Conservation (phyloP, 2,329 filamentous ascomycete genomes). For the Coniella lustricola region DNA sequence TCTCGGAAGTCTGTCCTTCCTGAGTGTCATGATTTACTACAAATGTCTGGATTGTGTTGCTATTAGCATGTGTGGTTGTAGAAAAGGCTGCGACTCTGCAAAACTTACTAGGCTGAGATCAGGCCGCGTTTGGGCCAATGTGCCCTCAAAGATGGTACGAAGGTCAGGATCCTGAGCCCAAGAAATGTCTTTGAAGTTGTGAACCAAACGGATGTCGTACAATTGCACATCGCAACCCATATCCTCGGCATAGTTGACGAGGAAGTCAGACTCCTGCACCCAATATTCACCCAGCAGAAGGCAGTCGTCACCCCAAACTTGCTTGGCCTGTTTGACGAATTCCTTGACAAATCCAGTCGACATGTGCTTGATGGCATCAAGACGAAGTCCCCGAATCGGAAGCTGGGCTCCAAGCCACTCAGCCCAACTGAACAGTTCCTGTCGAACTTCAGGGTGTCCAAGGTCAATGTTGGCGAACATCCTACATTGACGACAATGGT, state of each 20-base stretch:
- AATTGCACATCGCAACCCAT: conserved; percentile 50
- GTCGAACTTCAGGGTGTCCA: conserved; percentile 24
- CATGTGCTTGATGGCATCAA: conserved; percentile 30
- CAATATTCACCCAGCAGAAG: conserved; percentile 68
- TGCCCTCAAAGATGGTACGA: conserved; percentile 4
- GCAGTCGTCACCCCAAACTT: conserved; percentile 38
- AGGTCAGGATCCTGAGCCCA: conserved; percentile 31
- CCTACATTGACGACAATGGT: conserved; percentile 12
- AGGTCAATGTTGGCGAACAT: conserved; percentile 30
- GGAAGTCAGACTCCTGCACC: conserved; percentile 48
- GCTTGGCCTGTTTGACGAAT: conserved; percentile 21
- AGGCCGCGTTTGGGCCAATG: not conserved
- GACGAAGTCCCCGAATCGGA: conserved; percentile 25
- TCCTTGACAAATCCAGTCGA: conserved; percentile 24
- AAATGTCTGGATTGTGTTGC: conserved; percentile 40
- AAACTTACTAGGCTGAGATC: conserved; percentile 1
- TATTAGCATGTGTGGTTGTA: not conserved
- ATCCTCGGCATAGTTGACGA: conserved; percentile 48
- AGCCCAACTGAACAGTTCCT: conserved; percentile 26
- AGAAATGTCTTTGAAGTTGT: conserved; percentile 54
- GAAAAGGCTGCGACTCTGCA: not conserved
- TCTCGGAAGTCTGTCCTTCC: conserved; percentile 24
- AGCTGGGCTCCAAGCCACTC: conserved; percentile 25
- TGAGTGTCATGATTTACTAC: conserved; percentile 61
- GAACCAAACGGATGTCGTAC: conserved; percentile 60